Conservation (phyloP, 1,284 basidiomycete species). For the Heterobasidion occidentale region DNA sequence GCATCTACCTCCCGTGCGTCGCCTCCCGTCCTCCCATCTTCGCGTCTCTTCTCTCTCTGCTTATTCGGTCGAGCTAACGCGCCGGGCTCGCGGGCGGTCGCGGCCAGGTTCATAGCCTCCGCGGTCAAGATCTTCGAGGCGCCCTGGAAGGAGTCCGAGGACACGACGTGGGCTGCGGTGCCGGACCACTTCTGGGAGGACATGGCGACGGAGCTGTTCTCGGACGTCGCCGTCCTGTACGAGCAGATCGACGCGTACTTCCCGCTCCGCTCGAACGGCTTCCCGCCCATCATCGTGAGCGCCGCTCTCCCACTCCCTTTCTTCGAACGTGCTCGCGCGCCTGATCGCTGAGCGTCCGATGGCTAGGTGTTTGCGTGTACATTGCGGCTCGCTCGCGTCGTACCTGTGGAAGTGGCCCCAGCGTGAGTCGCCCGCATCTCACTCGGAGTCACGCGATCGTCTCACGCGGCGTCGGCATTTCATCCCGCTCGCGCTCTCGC, state of each 20-base stretch:
- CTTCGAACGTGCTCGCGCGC: too few species aligned
- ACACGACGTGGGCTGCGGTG: background rate
- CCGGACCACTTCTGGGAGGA: background rate
- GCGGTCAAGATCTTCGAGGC: background rate
- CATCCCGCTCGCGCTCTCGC: too few species aligned
- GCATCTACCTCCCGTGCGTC: background rate
- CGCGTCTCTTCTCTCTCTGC: too few species aligned
- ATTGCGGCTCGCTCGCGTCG: background rate
- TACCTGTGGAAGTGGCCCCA: background rate
- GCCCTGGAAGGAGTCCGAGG: background rate
- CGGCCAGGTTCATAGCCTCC: background rate
- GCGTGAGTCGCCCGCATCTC: background rate
- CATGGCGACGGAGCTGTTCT: background rate
- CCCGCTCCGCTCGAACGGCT: background rate
- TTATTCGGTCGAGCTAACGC: too few species aligned
- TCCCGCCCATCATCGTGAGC: background rate
- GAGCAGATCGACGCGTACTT: background rate
- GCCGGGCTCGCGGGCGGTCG: too few species aligned
- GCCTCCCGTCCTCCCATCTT: background rate
- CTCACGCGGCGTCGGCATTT: too few species aligned
- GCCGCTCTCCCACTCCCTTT: too few species aligned
- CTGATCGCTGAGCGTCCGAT: too few species aligned
- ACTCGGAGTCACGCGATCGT: too few species aligned
- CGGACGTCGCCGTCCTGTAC: background rate
- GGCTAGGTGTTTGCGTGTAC: background rate